Evolutionary conservation across 2,329 filamentous ascomycete species (phyloP), one percentile per base, ranked within the genome.

Genomic region (Sphaceloma murrayae): DNA sequence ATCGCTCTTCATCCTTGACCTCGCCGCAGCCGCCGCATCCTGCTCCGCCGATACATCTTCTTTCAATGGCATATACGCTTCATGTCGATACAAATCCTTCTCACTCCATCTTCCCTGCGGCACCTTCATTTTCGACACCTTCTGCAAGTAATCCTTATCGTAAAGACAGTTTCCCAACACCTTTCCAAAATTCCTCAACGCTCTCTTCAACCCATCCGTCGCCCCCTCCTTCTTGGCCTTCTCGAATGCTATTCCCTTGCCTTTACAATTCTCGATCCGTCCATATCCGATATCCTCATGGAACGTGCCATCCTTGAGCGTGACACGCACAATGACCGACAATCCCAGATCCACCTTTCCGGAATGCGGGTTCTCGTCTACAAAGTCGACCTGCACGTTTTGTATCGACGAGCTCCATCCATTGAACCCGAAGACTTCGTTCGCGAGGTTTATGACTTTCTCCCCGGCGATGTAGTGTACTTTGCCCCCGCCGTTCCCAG

Each of bases 221-320:
- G 87, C 93, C 5, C 86, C 93, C 67, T 96, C 88, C 62, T 98
- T 98, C 69, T 96, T 98, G 1, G 91, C 88, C 65, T 98, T 98
- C 62, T 98, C 91, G 57, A 96, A 98, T 0, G 89, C 91, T 42
- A 85, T 82, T 2, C 88, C 89, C 66, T 98, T 98, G 46, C 85
- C 84, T 64, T 89, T 93, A 62, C 82, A 86, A 58, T 98, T 98
- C 62, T 96, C 89, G 54, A 94, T 94, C 53, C 91, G 85, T 5
- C 91, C 91, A 58, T 98, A 98, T 19, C 91, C 91, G 50, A 96
- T 82, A 59, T 98, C 91, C 73, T 98, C 91, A 60, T 96, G 91
- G 59, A 79, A 96, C n/a, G 89, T 91, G 34, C 91, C 91, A 64
- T 96, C 89, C 50, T 80, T 82, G 44, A 98, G 66, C 2, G 87